Conservation (phyloP, 495 filamentous ascomycete genomes). For the Penicillium psychrofluorescens region DNA sequence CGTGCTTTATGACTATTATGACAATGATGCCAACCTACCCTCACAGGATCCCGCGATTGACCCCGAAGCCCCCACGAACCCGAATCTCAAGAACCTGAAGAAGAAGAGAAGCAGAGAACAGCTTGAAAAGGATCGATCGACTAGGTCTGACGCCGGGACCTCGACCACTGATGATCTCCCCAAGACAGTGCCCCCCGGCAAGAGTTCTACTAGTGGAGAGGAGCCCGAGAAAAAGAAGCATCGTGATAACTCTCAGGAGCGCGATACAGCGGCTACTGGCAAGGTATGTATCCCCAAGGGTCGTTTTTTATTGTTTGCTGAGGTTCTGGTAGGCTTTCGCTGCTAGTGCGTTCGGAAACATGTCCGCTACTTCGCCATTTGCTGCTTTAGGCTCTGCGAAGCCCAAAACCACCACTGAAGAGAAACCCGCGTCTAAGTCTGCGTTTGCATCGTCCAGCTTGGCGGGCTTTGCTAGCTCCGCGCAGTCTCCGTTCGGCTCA, state of each 20-base stretch:
- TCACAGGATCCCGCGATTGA: conserved; percentile 6
- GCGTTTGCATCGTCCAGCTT: conserved; percentile 48
- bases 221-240: conserved; percentile 42
- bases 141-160: conserved; percentile 6
- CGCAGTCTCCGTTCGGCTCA: conserved; percentile 51
- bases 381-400: conserved; percentile 29
- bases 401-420: conserved; percentile 8
- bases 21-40: conserved; percentile 2
- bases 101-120: conserved; percentile 50
- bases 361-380: conserved; percentile 45
- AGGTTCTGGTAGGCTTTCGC: conserved; percentile 25
- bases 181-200: background rate
- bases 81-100: conserved; percentile 14
- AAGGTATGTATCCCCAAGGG: conserved; percentile 3
- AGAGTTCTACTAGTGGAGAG: conserved; percentile 14
- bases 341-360: conserved; percentile 45
- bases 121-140: conserved; percentile 33
- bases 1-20: conserved; percentile 5
- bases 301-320: too few species aligned
- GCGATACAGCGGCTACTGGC: conserved; percentile 3
- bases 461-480: conserved; percentile 43
- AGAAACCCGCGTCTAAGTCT: conserved; percentile 31
- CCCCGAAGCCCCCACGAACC: conserved; percentile 4
- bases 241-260: conserved; percentile 37
- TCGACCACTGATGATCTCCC: background rate